These are phyloP conservation scores for Musa itinerans DNA, from an alignment of 176 grass and related monocot species.

Conservation along the genomic window DNA sequence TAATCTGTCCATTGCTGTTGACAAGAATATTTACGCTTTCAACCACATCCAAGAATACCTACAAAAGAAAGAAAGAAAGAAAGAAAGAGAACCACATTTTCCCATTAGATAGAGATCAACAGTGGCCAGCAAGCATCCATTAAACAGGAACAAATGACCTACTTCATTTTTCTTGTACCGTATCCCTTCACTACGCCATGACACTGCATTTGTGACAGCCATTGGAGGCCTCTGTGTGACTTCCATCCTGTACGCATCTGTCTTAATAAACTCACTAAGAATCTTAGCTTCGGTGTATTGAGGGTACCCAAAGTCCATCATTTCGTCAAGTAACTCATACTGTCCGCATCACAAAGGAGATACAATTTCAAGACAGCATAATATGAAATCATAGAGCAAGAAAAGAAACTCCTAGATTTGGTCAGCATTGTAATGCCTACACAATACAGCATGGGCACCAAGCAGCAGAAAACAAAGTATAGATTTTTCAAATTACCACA, in stretches of 20 bases:
- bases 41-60: conserved; percentile 98
- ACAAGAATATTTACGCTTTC: conserved; percentile 98
- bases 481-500: conserved; percentile 43
- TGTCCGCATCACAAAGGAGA: conserved; percentile 19
- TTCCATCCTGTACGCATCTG: conserved; percentile 93
- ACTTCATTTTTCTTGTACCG: conserved; percentile 99
- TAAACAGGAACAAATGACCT: conserved; percentile 8
- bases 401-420: neutral
- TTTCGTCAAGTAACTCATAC: conserved; percentile 94
- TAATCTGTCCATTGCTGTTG: conserved; percentile 99
- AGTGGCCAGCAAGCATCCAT: neutral
- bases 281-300: conserved; percentile 98
- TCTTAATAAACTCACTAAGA: conserved; percentile 98
- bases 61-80: neutral
- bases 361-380: conserved; percentile 1
- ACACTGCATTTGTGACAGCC: conserved; percentile 97
- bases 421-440: neutral
- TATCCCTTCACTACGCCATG: conserved; percentile 97
- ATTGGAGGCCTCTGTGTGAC: conserved; percentile 91
- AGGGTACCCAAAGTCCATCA: conserved; percentile 99
- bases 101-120: neutral
- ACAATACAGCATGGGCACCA: neutral
- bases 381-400: neutral
- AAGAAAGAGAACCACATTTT: neutral
- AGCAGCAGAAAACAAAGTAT: conserved; percentile 2